These are phyloP conservation scores for Megacollybia platyphylla DNA, from an alignment of 1,284 basidiomycete genomes.

Conservation along the genomic window DNA sequence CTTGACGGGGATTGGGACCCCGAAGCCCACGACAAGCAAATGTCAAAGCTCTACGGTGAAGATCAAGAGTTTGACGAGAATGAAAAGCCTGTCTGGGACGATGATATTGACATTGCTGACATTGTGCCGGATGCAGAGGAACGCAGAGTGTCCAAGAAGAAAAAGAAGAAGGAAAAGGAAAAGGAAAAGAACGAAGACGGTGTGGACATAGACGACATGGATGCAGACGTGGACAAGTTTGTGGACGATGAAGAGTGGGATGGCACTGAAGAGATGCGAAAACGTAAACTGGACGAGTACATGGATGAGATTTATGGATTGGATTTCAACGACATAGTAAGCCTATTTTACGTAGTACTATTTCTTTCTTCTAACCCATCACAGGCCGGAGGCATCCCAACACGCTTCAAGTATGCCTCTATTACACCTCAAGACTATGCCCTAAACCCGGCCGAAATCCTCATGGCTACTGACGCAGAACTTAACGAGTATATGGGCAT, in stretches of 20 bases:
- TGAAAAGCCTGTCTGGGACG: slow-evolving; percentile 80
- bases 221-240: slow-evolving; percentile 43
- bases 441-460: slow-evolving; percentile 78
- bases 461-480: slow-evolving; percentile 88
- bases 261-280: slow-evolving; percentile 80
- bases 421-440: slow-evolving; percentile 60
- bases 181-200: slow-evolving; percentile 24
- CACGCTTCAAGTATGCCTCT: slow-evolving; percentile 86
- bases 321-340: slow-evolving; percentile 92
- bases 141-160: slow-evolving; percentile 29
- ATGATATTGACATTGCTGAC: slow-evolving; percentile 75
- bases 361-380: background rate
- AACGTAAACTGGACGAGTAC: slow-evolving; percentile 69
- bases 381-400: slow-evolving; percentile 84
- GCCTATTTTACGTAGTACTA: slow-evolving; percentile 15
- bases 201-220: slow-evolving; percentile 61
- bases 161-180: slow-evolving; percentile 33
- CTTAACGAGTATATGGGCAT: slow-evolving; percentile 85
- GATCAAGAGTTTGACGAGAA: slow-evolving; percentile 40
- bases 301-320: slow-evolving; percentile 86
- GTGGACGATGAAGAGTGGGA: slow-evolving; percentile 58
- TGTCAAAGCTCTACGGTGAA: slow-evolving; percentile 60
- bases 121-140: slow-evolving; percentile 31
- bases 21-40: slow-evolving; percentile 64
- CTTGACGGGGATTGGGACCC: slow-evolving; percentile 80